These are phyloP conservation scores for Pascua guehoae DNA, from an alignment of 1,284 basidiomycete genomes.

Conservation along the genomic window DNA sequence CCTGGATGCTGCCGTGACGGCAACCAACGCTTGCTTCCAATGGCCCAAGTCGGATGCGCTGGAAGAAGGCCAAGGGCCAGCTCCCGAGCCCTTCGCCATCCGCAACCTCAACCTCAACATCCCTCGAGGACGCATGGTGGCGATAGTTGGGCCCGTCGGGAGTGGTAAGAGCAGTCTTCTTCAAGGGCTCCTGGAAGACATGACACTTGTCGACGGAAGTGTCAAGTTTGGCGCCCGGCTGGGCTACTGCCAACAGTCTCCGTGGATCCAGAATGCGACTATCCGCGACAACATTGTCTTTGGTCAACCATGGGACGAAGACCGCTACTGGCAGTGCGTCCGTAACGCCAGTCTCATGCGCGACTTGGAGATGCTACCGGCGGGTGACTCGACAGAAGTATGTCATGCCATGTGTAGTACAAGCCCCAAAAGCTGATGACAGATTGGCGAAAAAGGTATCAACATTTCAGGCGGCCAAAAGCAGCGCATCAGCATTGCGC, in stretches of 20 bases:
- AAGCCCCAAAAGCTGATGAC: neutral
- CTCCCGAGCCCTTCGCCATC: conserved; percentile 54
- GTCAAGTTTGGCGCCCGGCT: conserved; percentile 66
- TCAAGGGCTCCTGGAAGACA: conserved; percentile 66
- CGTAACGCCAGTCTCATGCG: conserved; percentile 61
- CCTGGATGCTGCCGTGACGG: conserved; percentile 56
- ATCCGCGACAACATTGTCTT: conserved; percentile 60
- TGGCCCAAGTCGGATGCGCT: conserved; percentile 49
- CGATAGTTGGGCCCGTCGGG: conserved; percentile 62
- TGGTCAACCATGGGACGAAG: conserved; percentile 64
- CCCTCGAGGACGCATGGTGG: conserved; percentile 60
- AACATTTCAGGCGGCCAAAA: conserved; percentile 47
- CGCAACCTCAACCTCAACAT: conserved; percentile 57
- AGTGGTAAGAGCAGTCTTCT: conserved; percentile 62
- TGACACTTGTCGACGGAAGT: conserved; percentile 58
- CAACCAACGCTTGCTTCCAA: conserved; percentile 60
- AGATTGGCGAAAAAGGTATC: conserved; percentile 44
- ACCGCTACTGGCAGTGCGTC: conserved; percentile 64
- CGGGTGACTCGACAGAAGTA: conserved; percentile 65
- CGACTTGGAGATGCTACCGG: conserved; percentile 65
- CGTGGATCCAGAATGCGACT: conserved; percentile 84
- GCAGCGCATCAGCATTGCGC: conserved; percentile 60
- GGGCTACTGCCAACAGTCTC: conserved; percentile 69
- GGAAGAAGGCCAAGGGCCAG: neutral
- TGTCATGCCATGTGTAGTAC: neutral